Conservation (phyloP, 257 asterid species). For the Solanum tacnaense region DNA sequence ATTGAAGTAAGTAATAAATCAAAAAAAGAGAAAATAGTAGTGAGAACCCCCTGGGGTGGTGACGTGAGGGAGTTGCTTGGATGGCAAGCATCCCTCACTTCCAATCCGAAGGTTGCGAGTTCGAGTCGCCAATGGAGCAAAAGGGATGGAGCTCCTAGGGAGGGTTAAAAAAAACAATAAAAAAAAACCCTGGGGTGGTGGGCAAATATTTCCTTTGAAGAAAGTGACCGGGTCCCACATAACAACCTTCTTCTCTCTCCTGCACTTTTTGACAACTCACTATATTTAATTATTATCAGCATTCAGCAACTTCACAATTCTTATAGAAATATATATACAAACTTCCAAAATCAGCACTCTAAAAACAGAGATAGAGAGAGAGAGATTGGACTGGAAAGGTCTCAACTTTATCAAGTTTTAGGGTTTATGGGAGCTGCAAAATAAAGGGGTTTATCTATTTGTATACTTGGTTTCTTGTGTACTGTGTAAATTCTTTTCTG, state of each 20-base stretch:
- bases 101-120: no score
- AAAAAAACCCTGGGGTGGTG: not conserved
- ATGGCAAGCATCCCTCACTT: no score
- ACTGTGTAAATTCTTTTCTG: constrained; percentile 3
- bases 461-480: constrained; percentile 6
- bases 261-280: constrained; percentile 39
- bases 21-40: no score
- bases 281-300: constrained; percentile 18
- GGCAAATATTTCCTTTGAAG: constrained; percentile 25
- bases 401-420: constrained; percentile 9
- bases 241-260: constrained; percentile 15
- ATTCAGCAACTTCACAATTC: constrained; percentile 15
- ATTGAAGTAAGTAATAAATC: no score
- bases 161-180: no score
- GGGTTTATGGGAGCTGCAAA: constrained; percentile 23
- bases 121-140: no score
- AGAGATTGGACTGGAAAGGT: constrained; percentile 8
- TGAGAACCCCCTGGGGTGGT: not conserved
- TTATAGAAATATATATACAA: not conserved
- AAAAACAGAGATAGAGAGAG: not conserved
- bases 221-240: constrained; percentile 43
- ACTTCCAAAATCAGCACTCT: not conserved
- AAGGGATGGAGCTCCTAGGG: no score
- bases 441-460: not conserved
- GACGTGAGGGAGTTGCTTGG: not conserved